phyloP scores from a whole-genome alignment of 352 stramenopile species.

The Pythium utonaiense region DNA sequence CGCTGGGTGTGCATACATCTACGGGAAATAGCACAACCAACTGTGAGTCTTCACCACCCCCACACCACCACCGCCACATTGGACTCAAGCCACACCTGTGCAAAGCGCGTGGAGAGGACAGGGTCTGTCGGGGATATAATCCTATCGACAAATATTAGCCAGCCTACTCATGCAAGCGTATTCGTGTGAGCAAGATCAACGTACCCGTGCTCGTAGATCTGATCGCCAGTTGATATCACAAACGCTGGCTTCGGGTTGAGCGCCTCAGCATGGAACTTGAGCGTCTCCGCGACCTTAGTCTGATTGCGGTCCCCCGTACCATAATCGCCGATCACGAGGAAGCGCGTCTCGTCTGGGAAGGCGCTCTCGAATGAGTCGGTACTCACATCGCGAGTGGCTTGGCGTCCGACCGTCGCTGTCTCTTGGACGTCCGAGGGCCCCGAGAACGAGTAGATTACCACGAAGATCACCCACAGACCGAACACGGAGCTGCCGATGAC shows the following conservation, averaged over 20 bases:
- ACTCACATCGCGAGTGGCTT: conserved; percentile 1
- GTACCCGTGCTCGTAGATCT: conserved; percentile 85
- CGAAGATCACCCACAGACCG: conserved; percentile 56
- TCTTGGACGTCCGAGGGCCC: not conserved
- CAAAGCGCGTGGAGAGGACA: conserved; percentile 64
- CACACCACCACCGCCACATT: no score
- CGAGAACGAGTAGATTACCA: conserved; percentile 42
- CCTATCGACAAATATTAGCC: conserved; percentile 22
- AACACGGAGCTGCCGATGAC: conserved; percentile 46
- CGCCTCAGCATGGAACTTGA: conserved; percentile 51
- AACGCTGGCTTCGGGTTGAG: conserved; percentile 67
- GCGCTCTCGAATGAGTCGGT: conserved; percentile 29
- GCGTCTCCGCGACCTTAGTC: conserved; percentile 49
- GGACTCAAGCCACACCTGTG: conserved; percentile 40
- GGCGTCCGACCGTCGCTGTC: conserved; percentile 7
- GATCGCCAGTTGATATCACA: conserved; percentile 79
- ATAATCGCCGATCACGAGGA: conserved; percentile 81
- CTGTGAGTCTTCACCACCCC: no score
- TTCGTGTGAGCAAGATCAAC: not conserved
- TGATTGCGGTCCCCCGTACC: conserved; percentile 67
- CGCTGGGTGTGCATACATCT: conserved; percentile 73
- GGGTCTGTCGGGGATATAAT: conserved; percentile 57
- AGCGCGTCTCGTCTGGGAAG: conserved; percentile 64
- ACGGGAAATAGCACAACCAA: no score
- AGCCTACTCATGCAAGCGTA: not conserved